phyloP scores from a whole-genome alignment of 352 stramenopile genomes.

The Globisporangium perplexum region DNA sequence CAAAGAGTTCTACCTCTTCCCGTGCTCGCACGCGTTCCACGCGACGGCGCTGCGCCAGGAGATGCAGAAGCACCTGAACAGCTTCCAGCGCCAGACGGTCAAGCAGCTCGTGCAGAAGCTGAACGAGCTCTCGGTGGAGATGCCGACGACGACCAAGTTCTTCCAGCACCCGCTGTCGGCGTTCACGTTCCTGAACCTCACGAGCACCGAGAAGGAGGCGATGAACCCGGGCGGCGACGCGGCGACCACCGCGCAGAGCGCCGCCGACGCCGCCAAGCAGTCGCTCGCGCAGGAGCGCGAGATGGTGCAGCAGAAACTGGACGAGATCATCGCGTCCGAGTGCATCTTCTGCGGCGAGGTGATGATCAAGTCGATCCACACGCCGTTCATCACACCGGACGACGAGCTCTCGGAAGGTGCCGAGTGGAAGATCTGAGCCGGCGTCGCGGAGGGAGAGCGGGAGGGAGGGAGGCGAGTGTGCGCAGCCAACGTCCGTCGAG shows the following conservation, averaged over 20 bases:
- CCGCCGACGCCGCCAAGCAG: constrained; percentile 64
- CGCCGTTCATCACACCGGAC: constrained; percentile 88
- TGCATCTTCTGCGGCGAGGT: constrained; percentile 94
- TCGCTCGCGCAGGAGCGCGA: constrained; percentile 80
- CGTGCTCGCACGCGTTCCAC: constrained; percentile 92
- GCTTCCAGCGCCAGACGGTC: constrained; percentile 85
- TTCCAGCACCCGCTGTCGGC: constrained; percentile 60
- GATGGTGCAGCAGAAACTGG: constrained; percentile 90
- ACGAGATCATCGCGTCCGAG: constrained; percentile 92
- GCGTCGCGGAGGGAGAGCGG: no score
- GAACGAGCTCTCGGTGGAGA: constrained; percentile 75
- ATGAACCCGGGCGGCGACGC: constrained; percentile 44
- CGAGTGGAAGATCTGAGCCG: constrained; percentile 78
- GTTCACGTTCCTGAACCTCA: constrained; percentile 64
- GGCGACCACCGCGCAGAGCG: constrained; percentile 29
- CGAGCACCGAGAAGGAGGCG: constrained; percentile 61
- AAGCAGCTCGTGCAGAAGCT: constrained; percentile 89
- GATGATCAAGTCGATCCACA: constrained; percentile 94
- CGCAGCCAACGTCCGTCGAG: neutral
- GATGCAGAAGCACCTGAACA: constrained; percentile 87
- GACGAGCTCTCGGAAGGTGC: constrained; percentile 74
- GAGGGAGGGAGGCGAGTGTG: neutral
- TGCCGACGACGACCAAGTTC: constrained; percentile 66
- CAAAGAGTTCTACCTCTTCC: constrained; percentile 94
- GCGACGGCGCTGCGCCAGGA: constrained; percentile 84